Percentiles rank a stretch among this genome's conserved stretches.
Conservation (phyloP, 306 rosid species). For the Fagus crenata region DNA sequence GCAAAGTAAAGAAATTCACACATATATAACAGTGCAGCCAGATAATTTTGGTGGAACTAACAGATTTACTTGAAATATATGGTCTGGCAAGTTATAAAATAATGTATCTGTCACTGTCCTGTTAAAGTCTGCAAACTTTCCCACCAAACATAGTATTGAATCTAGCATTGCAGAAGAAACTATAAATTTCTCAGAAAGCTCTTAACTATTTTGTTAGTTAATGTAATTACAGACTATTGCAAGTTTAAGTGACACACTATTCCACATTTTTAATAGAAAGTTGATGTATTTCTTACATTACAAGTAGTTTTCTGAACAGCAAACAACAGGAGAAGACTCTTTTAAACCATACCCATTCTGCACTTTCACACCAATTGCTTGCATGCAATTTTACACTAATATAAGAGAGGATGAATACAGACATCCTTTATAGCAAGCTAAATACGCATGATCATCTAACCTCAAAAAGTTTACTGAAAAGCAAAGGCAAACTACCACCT, state of each 20-base stretch:
- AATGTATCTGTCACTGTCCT: too few relatives aligned
- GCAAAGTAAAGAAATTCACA: background rate
- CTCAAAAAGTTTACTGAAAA: too few relatives aligned
- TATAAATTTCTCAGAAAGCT: too few relatives aligned
- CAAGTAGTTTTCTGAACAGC: conserved; percentile 71
- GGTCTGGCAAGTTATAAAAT: background rate
- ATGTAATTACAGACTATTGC: too few relatives aligned
- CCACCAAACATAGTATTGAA: too few relatives aligned
- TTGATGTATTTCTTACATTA: conserved; percentile 58
- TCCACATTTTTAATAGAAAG: background rate
- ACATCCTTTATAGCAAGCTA: conserved; percentile 8
- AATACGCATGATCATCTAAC: background rate
- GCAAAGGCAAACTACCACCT: conserved; percentile 75
- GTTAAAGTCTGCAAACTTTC: too few relatives aligned
- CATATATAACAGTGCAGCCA: background rate
- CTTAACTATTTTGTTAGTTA: too few relatives aligned
- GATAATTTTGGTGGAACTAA: background rate
- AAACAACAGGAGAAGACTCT: conserved; percentile 79
- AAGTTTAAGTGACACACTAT: too few relatives aligned
- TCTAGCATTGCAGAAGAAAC: too few relatives aligned
- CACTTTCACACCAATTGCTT: conserved; percentile 80
- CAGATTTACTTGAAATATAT: background rate
- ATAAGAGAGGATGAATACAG: conserved; percentile 9
- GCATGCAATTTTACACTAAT: conserved; percentile 27
- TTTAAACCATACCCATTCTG: conserved; percentile 31